Evolutionary conservation across 495 filamentous ascomycete genomes (phyloP).

Genomic region (Daldinia bambusicola): DNA sequence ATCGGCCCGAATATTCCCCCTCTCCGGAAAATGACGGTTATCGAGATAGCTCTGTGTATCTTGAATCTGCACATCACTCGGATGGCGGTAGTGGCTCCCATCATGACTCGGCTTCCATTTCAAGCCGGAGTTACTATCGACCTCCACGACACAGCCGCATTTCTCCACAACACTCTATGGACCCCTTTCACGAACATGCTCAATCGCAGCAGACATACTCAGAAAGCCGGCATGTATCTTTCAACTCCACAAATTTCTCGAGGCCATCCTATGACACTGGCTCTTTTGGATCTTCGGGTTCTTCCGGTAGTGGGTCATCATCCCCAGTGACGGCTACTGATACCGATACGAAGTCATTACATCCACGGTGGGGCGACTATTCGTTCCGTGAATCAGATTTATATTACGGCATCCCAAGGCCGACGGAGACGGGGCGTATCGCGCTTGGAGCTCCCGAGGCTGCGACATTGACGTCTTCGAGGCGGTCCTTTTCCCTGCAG

Average conservation of each 20-base stretch:
- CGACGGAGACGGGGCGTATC: neutral
- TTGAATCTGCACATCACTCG: neutral
- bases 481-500: neutral
- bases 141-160: neutral
- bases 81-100: neutral
- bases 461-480: neutral
- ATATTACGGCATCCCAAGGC: conserved; percentile 16
- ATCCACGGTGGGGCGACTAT: conserved; percentile 35
- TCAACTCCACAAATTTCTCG: neutral
- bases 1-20: neutral
- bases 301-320: neutral
- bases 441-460: neutral
- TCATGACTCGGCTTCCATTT: neutral
- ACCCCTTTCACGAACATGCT: neutral
- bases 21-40: neutral
- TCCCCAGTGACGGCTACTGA: conserved; percentile 54
- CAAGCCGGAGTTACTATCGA: neutral
- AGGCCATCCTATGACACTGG: neutral
- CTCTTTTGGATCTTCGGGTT: neutral
- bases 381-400: conserved; percentile 36
- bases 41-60: neutral
- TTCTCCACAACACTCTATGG: neutral
- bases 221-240: neutral
- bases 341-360: conserved; percentile 11
- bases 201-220: neutral